Evolutionary conservation across 2,329 filamentous ascomycete genomes (phyloP).

Genomic region (Colletotrichum gloeosporioides): DNA sequence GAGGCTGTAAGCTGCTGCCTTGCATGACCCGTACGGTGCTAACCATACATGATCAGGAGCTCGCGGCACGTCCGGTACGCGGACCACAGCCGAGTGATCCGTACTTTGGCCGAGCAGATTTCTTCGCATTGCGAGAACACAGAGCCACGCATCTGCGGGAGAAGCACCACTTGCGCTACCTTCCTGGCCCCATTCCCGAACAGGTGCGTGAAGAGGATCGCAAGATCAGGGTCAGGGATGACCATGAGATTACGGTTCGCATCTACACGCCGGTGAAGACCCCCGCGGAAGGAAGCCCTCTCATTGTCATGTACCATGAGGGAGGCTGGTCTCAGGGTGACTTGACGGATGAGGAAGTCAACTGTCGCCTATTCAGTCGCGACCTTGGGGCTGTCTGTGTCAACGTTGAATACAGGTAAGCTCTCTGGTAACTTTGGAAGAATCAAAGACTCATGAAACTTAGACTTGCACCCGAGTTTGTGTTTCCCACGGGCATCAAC

Average conservation of each 20-base stretch:
- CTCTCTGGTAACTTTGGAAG: fast-evolving
- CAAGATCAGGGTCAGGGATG: not conserved
- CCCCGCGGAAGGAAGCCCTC: not conserved
- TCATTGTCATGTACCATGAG: slow-evolving; percentile 17
- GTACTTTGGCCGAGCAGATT: not conserved
- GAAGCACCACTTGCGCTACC: slow-evolving; percentile 5
- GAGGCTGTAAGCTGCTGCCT: not conserved
- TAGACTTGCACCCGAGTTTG: slow-evolving; percentile 52
- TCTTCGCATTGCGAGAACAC: not conserved
- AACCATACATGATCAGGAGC: not conserved
- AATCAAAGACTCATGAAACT: not conserved
- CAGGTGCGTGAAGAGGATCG: slow-evolving; percentile 11
- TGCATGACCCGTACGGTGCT: not conserved
- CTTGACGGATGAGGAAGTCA: slow-evolving; percentile 10
- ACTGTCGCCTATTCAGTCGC: slow-evolving; percentile 8
- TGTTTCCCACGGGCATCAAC: slow-evolving; percentile 49
- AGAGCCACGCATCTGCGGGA: slow-evolving; percentile 6
- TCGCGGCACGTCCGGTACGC: not conserved
- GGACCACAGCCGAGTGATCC: not conserved
- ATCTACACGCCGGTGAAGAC: not conserved
- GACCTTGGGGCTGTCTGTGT: slow-evolving; percentile 27
- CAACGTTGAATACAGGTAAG: slow-evolving; percentile 51
- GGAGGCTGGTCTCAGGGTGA: slow-evolving; percentile 11
- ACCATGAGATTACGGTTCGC: not conserved
- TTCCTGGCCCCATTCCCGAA: not conserved